A percentile compares a stretch with the other conserved stretches of the same genome.
These are phyloP conservation scores for Abelmoschus esculentus DNA, from an alignment of 345 rosid genomes.

Conservation along the genomic window DNA sequence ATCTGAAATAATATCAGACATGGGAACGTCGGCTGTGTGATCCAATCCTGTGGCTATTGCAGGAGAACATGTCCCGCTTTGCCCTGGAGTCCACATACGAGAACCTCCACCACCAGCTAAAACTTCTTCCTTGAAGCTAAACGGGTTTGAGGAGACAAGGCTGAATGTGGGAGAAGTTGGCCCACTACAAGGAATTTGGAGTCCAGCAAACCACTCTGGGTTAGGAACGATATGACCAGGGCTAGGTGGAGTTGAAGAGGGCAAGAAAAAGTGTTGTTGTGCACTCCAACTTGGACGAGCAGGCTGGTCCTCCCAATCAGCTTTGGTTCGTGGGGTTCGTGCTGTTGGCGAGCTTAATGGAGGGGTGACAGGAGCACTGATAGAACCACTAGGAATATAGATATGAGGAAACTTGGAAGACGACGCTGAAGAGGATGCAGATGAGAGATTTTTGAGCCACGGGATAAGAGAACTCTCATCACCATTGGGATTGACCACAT, in stretches of 20 bases:
- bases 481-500: conserved; percentile 46
- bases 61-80: conserved; percentile 95
- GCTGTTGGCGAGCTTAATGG: conserved; percentile 91
- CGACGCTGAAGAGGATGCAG: conserved; percentile 77
- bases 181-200: conserved; percentile 61
- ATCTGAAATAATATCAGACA: conserved; percentile 57
- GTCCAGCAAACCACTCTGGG: conserved; percentile 79
- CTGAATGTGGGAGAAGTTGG: conserved; percentile 92
- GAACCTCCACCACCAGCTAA: conserved; percentile 67
- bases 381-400: conserved; percentile 72
- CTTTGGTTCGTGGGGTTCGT: conserved; percentile 58
- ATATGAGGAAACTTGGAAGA: conserved; percentile 61
- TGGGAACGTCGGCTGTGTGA: conserved; percentile 75
- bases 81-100: conserved; percentile 89
- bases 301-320: conserved; percentile 64
- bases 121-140: conserved; percentile 61
- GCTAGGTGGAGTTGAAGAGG: conserved; percentile 89
- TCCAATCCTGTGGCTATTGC: conserved; percentile 62
- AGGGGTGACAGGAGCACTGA: conserved; percentile 99
- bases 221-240: conserved; percentile 73
- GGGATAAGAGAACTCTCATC: conserved; percentile 82
- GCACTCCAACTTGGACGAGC: conserved; percentile 41
- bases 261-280: conserved; percentile 45
- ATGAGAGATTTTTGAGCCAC: conserved; percentile 89
- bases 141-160: conserved; percentile 68